Evolutionary conservation across 176 grass and related monocot species (phyloP), one percentile per base, ranked within the genome.

Genomic region (Bolboschoenus planiculmis): DNA sequence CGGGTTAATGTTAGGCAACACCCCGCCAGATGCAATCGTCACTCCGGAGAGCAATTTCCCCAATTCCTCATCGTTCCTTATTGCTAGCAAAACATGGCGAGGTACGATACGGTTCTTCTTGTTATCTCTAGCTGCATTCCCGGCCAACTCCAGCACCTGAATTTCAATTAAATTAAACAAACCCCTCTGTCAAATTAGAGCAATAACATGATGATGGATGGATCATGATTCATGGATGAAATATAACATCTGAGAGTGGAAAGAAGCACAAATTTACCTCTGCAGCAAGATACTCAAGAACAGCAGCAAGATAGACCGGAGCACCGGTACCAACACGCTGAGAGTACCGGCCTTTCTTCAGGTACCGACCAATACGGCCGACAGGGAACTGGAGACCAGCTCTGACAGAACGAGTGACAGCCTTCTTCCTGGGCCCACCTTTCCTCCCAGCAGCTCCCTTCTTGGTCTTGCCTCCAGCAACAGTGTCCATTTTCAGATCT

Each of bases 331-430:
- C 79, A 29, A 81, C 79, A 81, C 56, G 79, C 21, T 59, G 79
- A 7, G 79, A 4, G 18, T 81, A 81, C 35, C 79, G 79, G 26
- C 79, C 79, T 1, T 81, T 81, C 79, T 81, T 81, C 21, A 81
- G 18, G 39, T 40, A 46, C 8, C 65, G 18, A 53, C 20, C 59
- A 53, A 89, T 85, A 61, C 85, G 84, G 3, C 84, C 84, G 3
- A 85, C 88, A 4, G 82, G 88, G 84, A 86, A 89, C 29, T 89
- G 57, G 16, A 84, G 83, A 3, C 83, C 83, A 24, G 83, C 83
- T 46, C 33, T 59, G 8, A 72, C 65, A 2, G 83, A 84, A 11
- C 67, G 83, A 9, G 66, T 56, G 4, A 84, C 83, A 3, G 66
- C 4, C 62, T 84, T 84, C 83, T 84, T 84, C 67, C 83, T 84